Evolutionary conservation across 1,284 basidiomycete genomes (phyloP), one percentile per base, ranked within the genome.

Genomic region (Pseudozyma tsukubaensis): DNA sequence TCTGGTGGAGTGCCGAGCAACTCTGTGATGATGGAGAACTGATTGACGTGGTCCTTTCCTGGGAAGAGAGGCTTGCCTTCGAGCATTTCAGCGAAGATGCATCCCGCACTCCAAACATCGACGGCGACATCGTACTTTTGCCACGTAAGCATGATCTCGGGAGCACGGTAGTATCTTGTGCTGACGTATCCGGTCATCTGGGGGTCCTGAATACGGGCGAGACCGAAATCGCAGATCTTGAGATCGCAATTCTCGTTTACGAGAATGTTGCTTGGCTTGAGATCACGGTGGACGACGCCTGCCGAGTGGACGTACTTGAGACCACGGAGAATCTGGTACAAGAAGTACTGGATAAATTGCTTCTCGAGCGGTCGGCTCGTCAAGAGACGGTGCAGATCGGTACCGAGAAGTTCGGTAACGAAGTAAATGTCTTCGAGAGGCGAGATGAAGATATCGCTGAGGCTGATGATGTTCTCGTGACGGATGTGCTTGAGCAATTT

Each of bases 101-200:
- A 99, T 12, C 95, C 96, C 14, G 95, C 94, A 83, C 93, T 96
- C 96, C 96, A 99, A 81, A 99, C 96, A 85, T 98, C 96, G 70
- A 98, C 95, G 73, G 76, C 97, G 59, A 98, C 96, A 85, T 99
- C 97, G 87, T 99, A 99, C 87, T 99, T 99, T 86, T 99, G 96
- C 97, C 97, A 99, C 49, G 96, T 99, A 84, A 99, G 89, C 97
- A 99, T 99, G 87, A 99, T 99, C 86, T 99, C 96, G 8, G 96
- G 96, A 4, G 96, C 97, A 58, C 97, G 92, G 86, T 99, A 99
- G 87, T 99, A 99, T 79, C 97, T 89, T 62, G 96, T 99, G 69
- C 95, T 98, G 73, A 99, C 96, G 85, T 99, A 99, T 70, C 97
- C 97, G 5, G 97, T 99, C 97, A 99, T 99, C 86, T 99, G 97